Conservation (phyloP, 805 yeast genomes). For the Suhomyces tanzawaensis region DNA sequence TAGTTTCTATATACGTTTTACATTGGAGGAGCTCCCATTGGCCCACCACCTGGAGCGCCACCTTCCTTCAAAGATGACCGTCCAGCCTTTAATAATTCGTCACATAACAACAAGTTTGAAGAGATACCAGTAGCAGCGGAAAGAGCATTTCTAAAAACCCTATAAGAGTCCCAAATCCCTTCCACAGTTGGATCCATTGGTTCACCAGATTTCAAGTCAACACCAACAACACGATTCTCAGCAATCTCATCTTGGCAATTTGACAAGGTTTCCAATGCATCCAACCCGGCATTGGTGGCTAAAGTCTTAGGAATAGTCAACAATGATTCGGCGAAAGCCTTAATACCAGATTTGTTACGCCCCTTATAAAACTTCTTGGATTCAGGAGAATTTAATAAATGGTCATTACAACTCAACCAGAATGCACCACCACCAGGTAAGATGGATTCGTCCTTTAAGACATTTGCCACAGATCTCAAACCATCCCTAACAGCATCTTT, state of each 20-base stretch:
- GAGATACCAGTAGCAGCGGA: constrained; percentile 94
- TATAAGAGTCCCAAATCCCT: constrained; percentile 95
- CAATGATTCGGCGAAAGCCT: constrained; percentile 91
- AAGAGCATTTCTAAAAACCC: constrained; percentile 91
- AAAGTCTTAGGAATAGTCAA: constrained; percentile 90
- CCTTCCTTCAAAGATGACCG: constrained; percentile 79
- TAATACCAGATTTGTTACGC: constrained; percentile 82
- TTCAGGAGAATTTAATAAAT: constrained; percentile 46
- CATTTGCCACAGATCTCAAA: constrained; percentile 88
- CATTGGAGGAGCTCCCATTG: constrained; percentile 18
- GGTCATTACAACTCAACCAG: constrained; percentile 76
- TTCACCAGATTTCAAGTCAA: constrained; percentile 87
- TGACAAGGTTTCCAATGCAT: constrained; percentile 83
- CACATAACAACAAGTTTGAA: constrained; percentile 87
- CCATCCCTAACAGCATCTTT: constrained; percentile 98
- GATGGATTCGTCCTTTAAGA: constrained; percentile 76
- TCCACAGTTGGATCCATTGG: constrained; percentile 93
- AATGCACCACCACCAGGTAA: constrained; percentile 98
- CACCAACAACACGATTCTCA: constrained; percentile 83
- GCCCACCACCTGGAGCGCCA: constrained; percentile 19
- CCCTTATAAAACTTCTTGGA: constrained; percentile 68
- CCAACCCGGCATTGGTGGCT: constrained; percentile 89
- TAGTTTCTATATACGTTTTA: too few species aligned
- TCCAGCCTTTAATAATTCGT: constrained; percentile 95
- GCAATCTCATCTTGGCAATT: constrained; percentile 85